Evolutionary conservation across 2,329 filamentous ascomycete species (phyloP).

Genomic region (Zarea fungicola): DNA sequence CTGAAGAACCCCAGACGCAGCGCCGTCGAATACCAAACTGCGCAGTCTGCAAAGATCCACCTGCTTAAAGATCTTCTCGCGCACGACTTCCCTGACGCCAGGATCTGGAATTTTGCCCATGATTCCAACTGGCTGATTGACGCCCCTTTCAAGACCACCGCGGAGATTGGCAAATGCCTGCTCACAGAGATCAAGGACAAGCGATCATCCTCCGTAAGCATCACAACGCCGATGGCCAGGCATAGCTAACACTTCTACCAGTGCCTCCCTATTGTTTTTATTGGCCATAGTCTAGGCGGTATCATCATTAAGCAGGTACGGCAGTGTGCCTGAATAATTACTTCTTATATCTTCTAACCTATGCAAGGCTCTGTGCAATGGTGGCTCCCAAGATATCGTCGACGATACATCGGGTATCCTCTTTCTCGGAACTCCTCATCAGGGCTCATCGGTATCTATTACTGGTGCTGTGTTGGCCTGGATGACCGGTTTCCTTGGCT

Average conservation of each 20-base stretch:
- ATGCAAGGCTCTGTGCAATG: conserved; percentile 8
- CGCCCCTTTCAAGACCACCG: conserved; percentile 16
- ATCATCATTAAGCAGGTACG: conserved; percentile 20
- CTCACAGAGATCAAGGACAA: conserved; percentile 8
- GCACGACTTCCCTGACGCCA: conserved; percentile 17
- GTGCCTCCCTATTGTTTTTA: conserved; percentile 18
- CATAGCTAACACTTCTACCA: conserved; percentile 4
- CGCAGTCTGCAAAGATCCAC: conserved; percentile 3
- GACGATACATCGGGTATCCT: conserved; percentile 16
- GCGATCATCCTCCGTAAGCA: neutral
- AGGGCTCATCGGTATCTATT: conserved; percentile 13
- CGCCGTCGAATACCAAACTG: neutral
- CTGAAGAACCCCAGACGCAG: neutral
- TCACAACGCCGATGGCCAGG: neutral
- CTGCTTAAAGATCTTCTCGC: conserved; percentile 16
- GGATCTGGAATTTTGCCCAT: conserved; percentile 18
- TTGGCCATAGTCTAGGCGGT: conserved; percentile 20
- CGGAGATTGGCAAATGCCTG: conserved; percentile 16
- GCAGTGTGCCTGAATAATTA: neutral
- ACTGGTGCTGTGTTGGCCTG: conserved; percentile 7
- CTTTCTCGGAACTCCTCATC: conserved; percentile 18
- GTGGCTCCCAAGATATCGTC: conserved; percentile 5
- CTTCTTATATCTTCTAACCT: neutral
- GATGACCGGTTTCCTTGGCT: conserved; percentile 15
- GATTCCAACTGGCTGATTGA: conserved; percentile 20